phyloP scores from a whole-genome alignment of 352 stramenopile species.

The Globisporangium barbulae region DNA sequence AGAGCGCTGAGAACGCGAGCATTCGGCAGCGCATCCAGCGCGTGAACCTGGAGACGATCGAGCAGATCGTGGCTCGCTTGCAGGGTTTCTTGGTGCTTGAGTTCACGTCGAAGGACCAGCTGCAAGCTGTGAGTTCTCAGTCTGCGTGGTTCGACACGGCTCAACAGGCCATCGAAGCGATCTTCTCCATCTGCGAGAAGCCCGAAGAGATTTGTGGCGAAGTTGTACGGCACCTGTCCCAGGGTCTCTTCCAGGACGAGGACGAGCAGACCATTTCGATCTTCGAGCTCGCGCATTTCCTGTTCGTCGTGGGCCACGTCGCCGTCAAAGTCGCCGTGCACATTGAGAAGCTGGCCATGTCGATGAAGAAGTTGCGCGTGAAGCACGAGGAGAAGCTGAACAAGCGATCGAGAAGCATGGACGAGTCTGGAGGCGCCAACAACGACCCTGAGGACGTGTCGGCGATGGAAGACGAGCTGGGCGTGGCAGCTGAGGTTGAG shows the following conservation, averaged over 20 bases:
- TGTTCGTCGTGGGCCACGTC: constrained; percentile 95
- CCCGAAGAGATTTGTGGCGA: constrained; percentile 82
- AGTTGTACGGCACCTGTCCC: constrained; percentile 65
- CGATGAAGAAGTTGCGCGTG: constrained; percentile 80
- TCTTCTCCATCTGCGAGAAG: constrained; percentile 89
- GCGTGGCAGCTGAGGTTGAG: constrained; percentile 88
- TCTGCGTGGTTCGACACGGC: constrained; percentile 91
- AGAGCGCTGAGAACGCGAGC: constrained; percentile 28
- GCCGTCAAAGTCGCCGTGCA: constrained; percentile 94
- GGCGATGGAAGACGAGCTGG: constrained; percentile 92
- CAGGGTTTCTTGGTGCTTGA: constrained; percentile 86
- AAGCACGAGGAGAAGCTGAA: constrained; percentile 77
- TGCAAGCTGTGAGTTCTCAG: constrained; percentile 35
- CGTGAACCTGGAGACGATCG: constrained; percentile 84
- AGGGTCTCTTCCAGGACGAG: constrained; percentile 60
- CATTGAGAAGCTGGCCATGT: constrained; percentile 88
- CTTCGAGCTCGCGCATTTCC: constrained; percentile 88
- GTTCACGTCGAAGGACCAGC: constrained; percentile 68
- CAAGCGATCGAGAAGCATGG: constrained; percentile 22
- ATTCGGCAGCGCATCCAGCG: constrained; percentile 51
- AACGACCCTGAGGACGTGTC: constrained; percentile 55
- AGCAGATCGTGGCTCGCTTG: constrained; percentile 88
- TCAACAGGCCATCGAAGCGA: constrained; percentile 90
- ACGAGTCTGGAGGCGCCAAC: constrained; percentile 22
- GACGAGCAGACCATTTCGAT: constrained; percentile 54